Evolutionary conservation across 2,329 filamentous ascomycete genomes (phyloP), one percentile per base, ranked within the genome.

Genomic region (Boeremia exigua): DNA sequence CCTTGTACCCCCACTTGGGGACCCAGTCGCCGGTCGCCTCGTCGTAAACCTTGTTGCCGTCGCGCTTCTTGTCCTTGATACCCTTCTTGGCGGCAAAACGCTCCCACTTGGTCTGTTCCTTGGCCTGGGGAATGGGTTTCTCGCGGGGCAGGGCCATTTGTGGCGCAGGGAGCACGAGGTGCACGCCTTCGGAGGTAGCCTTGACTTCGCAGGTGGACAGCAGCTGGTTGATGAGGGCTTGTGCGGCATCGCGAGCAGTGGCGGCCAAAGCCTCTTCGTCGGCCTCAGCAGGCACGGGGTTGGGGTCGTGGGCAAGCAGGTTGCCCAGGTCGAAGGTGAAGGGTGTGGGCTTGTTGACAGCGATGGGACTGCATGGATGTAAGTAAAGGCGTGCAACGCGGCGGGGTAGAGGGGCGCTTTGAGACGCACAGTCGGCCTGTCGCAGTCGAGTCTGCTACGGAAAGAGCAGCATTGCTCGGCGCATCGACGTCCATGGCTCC

Each of bases 81-180:
- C 95, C 95, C 84, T 97, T 96, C 86, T 96, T 96, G 77, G 88
- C 89, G 40, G 95, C 95, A 80, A 99, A 99, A 71, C 89, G 86
- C 81, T 96, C 89, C 95, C 95, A 99, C 77, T 92, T 96, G 56
- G 94, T 98, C 65, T 89, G 89, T 54, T 88, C 82, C 80, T 93
- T 95, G 65, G 87, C 84, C 52, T 86, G 84, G 1, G 95, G 95
- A 8, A 98, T 82, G 9, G 92, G 91, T 78, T 99, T 98, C 80
- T 97, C 93, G 66, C 95, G 89, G 23, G 95, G 95, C 4, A 98
- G 82, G 0, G 82, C 77, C 1, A 89, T 96, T 17, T 84, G 80
- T 0, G 86, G 81, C 0, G 84, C 76, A 0, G 95, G 95, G 0
- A 99, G 88, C 14, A 85, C 82, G 49, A 98, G 86, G 45, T 94